Percentiles rank a stretch among this genome's conserved stretches.
phyloP scores from a whole-genome alignment of 306 rosid species.

The Rosa rugosa region DNA sequence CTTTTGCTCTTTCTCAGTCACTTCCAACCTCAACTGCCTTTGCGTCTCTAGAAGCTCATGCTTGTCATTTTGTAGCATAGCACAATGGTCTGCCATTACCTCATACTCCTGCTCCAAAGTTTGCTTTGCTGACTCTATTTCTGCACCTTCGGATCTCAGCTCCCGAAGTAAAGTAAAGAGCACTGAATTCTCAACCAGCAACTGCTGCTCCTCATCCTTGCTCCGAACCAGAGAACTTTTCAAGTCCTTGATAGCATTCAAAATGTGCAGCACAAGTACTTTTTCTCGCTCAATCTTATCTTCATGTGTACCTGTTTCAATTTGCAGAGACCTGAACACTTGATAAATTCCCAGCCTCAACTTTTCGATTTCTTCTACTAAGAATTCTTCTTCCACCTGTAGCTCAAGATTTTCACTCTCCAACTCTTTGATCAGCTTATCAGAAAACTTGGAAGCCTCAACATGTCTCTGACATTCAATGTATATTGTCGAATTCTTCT shows the following conservation, averaged over 20 bases:
- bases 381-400: constrained; percentile 78
- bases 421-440: constrained; percentile 76
- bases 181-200: constrained; percentile 70
- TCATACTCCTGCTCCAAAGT: constrained; percentile 51
- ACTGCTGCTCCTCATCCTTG: constrained; percentile 73
- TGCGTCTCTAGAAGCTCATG: constrained; percentile 59
- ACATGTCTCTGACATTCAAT: constrained; percentile 70
- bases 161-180: constrained; percentile 63
- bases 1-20: constrained; percentile 50
- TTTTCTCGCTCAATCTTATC: constrained; percentile 53
- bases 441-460: constrained; percentile 75
- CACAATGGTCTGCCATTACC: constrained; percentile 39
- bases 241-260: constrained; percentile 59
- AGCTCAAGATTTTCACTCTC: constrained; percentile 93
- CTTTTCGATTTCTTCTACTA: constrained; percentile 80
- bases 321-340: constrained; percentile 68
- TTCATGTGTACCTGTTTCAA: constrained; percentile 41
- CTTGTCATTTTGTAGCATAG: constrained; percentile 54
- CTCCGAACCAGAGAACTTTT: constrained; percentile 55
- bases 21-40: constrained; percentile 49
- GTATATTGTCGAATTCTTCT: constrained; percentile 57
- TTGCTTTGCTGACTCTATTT: constrained; percentile 45
- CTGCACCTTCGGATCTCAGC: constrained; percentile 53
- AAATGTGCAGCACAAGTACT: constrained; percentile 44
- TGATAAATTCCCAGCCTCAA: constrained; percentile 56